Evolutionary conservation across 2,329 filamentous ascomycete species (phyloP).

Genomic region (Cladophialophora bantiana): DNA sequence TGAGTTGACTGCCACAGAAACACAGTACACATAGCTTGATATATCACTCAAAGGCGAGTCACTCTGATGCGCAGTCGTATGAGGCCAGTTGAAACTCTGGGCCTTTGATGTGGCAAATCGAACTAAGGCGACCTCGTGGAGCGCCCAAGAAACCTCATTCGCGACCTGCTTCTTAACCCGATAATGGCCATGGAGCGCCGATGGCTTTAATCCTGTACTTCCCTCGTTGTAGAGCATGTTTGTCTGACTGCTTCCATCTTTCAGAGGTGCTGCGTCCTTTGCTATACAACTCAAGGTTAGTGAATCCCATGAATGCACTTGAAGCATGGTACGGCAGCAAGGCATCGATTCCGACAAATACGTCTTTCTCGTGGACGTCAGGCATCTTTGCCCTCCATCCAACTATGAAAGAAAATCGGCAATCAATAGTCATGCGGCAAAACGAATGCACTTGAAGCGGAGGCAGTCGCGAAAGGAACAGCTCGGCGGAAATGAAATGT

Average conservation of each 20-base stretch:
- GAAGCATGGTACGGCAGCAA: neutral
- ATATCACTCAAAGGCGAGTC: neutral
- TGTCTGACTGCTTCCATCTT: neutral
- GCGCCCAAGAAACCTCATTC: neutral
- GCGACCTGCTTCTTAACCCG: neutral
- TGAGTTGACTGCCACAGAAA: neutral
- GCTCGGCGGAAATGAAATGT: neutral
- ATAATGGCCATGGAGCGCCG: too few relatives aligned
- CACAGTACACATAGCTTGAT: neutral
- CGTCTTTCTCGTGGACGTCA: constrained; percentile 11
- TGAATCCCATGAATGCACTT: neutral
- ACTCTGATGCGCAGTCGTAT: neutral
- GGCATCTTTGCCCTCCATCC: neutral
- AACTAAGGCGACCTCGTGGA: neutral
- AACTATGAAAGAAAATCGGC: constrained; percentile 5
- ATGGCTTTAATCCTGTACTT: neutral
- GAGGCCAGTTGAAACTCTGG: neutral
- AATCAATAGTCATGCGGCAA: constrained; percentile 14
- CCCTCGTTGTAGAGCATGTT: neutral
- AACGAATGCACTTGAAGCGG: constrained; percentile 11
- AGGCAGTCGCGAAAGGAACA: neutral
- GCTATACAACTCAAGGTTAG: neutral
- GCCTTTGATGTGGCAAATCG: neutral
- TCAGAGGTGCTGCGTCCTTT: neutral
- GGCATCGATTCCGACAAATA: neutral